Conservation (phyloP, 2,329 filamentous ascomycete genomes). For the Ceratocystiopsis sp. region DNA sequence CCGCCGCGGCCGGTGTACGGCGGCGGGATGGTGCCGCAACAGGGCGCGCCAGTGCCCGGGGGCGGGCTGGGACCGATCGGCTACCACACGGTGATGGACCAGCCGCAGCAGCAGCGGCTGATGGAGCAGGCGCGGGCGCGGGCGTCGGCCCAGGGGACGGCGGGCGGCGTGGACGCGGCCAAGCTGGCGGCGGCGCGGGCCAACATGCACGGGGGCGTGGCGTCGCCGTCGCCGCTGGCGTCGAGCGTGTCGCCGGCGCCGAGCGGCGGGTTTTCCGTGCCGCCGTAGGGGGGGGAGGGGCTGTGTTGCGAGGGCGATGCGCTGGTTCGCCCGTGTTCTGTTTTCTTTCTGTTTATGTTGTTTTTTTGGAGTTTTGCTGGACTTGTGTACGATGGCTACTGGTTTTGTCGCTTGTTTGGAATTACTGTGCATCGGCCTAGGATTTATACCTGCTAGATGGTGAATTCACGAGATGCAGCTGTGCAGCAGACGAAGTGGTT, state of each 20-base stretch:
- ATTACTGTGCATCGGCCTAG: no score
- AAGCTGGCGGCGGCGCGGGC: constrained; percentile 20
- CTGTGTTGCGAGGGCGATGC: no score
- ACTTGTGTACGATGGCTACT: no score
- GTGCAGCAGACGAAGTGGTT: no score
- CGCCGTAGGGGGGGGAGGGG: no score
- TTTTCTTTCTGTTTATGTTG: no score
- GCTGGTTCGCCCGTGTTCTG: no score
- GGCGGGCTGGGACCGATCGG: constrained; percentile 21
- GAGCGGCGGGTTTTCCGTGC: constrained; percentile 1
- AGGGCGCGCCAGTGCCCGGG: constrained; percentile 9
- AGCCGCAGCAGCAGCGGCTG: constrained; percentile 31
- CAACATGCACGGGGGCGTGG: constrained; percentile 19
- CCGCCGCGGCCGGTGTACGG: constrained; percentile 12
- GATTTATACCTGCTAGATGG: no score
- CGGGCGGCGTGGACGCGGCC: constrained; percentile 17
- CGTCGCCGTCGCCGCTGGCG: constrained; percentile 10
- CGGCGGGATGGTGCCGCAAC: constrained; percentile 10
- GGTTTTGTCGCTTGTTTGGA: no score
- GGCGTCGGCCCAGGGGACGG: constrained; percentile 21
- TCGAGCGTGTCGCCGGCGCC: constrained; percentile 10
- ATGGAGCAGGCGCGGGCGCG: constrained; percentile 33
- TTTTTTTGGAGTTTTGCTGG: no score
- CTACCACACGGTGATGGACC: constrained; percentile 31
- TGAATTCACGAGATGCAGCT: no score